Evolutionary conservation across 208 protist genomes (phyloP), one percentile per base, ranked within the genome.

Genomic region (Trypanosoma congolense): DNA sequence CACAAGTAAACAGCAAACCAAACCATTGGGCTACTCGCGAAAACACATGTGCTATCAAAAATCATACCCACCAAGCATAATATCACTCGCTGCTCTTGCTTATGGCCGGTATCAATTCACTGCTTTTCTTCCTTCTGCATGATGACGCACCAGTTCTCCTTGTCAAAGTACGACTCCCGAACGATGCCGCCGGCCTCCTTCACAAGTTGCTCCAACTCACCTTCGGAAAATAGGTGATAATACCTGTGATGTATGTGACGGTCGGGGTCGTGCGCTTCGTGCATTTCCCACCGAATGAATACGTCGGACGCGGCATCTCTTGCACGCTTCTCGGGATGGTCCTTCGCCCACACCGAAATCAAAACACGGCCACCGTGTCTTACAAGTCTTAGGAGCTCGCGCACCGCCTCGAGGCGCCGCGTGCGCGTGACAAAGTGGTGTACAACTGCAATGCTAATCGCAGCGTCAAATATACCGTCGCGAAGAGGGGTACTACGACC

Each of bases 381-480:
- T 3, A 86, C 61, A n/a, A 96, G 67, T 4, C 91, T 72, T 19
- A 92, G 60, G 19, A 95, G 75, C 63, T 93, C 86, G 8, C 61
- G 38, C 26, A 93, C 26, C 0, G 83, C 75, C 29, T 36, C 56
- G 21, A 65, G 29, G 4, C 91, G 72, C 26, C 88, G 69, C 21
- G 52, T 67, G 2, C 53, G 49, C 9, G 80, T 92, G 2, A 74
- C 65, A 54, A 95, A 80, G 70, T 96, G 91, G 48, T 96, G 91
- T 18, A 96, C 59, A 9, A 96, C 89, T 2, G 91, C 91, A 47
- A 96, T 91, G 58, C 79, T 87, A 56, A 96, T 83, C 14, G 73
- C 84, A 9, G 70, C 80, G 48, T 96, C 88, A 42, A 88, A 85
- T 18, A 80, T 8, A 6, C 74, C 79, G 35, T 42, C 30, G n/a